Percentiles rank a stretch among this genome's conserved stretches.
These are phyloP conservation scores for Solanum hybrid DNA, from an alignment of 305 asterid species.

Conservation along the genomic window DNA sequence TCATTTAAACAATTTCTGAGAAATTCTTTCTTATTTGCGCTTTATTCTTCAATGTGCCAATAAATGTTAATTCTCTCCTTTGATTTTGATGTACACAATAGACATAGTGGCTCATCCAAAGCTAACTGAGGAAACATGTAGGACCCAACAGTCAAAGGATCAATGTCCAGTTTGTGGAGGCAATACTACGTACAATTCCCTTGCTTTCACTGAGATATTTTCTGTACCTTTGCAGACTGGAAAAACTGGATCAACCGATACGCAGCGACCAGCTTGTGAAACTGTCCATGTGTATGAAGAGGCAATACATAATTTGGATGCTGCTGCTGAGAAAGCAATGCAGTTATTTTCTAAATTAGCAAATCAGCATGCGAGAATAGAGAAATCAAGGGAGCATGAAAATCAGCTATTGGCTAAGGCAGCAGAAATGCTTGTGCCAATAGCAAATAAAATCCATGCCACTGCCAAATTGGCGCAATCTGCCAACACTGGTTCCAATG, in stretches of 20 bases:
- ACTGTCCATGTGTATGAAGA: constrained; percentile 25
- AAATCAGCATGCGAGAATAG: constrained; percentile 12
- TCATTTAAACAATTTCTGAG: background rate
- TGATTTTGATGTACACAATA: background rate
- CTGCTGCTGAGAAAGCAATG: constrained; percentile 43
- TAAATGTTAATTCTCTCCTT: background rate
- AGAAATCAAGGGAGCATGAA: constrained; percentile 12
- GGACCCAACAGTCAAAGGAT: background rate
- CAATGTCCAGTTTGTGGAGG: background rate
- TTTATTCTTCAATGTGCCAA: background rate
- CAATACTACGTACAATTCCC: background rate
- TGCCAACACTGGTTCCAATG: background rate
- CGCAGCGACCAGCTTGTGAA: constrained; percentile 1
- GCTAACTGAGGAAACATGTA: background rate
- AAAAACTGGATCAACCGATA: background rate
- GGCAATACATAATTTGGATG: constrained; percentile 38
- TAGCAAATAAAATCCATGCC: constrained; percentile 36
- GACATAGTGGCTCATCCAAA: background rate
- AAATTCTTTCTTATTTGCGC: background rate
- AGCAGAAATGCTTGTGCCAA: constrained; percentile 22
- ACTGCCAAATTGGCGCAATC: constrained; percentile 26
- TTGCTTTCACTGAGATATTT: background rate
- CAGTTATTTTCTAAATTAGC: constrained; percentile 32
- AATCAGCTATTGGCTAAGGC: constrained; percentile 21
- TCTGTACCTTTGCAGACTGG: background rate